Base-by-base conservation (phyloP, 2,329 filamentous ascomycete species). In the Coleophoma eucalyptorum region DNA sequence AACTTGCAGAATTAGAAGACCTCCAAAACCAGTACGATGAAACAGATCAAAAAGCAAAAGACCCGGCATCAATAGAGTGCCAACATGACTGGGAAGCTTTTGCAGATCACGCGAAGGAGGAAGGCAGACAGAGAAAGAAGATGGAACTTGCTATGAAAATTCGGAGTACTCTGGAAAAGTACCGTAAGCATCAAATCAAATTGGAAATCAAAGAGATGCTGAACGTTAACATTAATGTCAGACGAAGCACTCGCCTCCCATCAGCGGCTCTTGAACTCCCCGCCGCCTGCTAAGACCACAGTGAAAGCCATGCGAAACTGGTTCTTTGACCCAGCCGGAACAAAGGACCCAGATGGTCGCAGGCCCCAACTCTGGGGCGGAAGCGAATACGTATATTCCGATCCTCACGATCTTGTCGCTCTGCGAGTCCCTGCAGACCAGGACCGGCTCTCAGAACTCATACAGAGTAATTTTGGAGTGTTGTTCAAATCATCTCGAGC, bases 361-460 rank as follows among this genome's bases (percentile, higher is more conserved):
- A 31, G 18, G 7, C 55, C 61, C 12, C 52, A 54, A 10, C 59
- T 64, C 11, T 62, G 59, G 55, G 61, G 55, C 2, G 52, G 50
- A 6, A 58, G 54, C 43, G 49, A 42, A 34, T 38, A 42, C 2
- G 55, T 50, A 2, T 60, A 52, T 31, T 46, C 54, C 11, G 50
- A 58, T 42, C 32, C 48, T 12, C 42, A 58, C 31, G 62, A 64
- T 31, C 54, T 65, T 1, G 60, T 66, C 6, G 61, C 59, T 7
- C 48, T 66, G n/a, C 48, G 55, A 15, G 58, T 57, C 3, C 50
- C 50, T 20, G 48, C 55, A 11, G 58, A 62, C 11, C 52, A 61
- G 43, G 63, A 66, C 43, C 53, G 61, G 4, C 45, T 65, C 2
- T 63, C 62, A 3, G 49, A 50, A 7, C 63, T 68, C 47, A 51